Conservation (phyloP, 163 green algal genomes). For the Chlamydomonas reinhardtii region DNA sequence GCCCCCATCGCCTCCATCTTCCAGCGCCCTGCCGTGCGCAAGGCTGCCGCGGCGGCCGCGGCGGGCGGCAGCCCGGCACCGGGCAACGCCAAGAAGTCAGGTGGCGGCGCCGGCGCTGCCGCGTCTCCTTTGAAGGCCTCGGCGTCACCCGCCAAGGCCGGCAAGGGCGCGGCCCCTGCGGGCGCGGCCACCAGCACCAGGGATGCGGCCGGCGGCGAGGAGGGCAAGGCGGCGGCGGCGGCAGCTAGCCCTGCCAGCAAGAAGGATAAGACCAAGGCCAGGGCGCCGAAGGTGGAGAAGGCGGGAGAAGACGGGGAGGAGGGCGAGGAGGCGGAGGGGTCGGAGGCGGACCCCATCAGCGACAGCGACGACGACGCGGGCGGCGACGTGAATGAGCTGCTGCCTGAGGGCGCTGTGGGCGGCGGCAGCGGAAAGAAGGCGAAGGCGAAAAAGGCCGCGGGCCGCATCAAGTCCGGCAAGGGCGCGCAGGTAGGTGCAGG, state of each 20-base stretch:
- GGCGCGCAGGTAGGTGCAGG: background rate
- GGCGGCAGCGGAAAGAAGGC: conserved; percentile 6
- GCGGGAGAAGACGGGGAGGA: background rate
- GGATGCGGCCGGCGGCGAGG: background rate
- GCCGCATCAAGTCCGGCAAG: conserved; percentile 10
- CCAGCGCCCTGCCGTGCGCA: conserved; percentile 12
- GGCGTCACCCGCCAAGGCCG: background rate
- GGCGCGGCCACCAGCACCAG: background rate
- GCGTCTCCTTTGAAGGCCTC: background rate
- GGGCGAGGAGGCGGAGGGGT: background rate
- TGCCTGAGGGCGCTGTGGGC: background rate
- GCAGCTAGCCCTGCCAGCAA: too few species aligned
- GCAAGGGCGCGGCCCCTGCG: too few species aligned
- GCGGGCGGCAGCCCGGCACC: background rate
- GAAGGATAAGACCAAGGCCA: background rate
- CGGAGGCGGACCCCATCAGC: conserved; percentile 19
- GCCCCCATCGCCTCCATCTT: conserved; percentile 34
- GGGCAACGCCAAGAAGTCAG: too few species aligned
- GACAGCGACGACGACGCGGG: conserved; percentile 46
- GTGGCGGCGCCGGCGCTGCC: background rate
- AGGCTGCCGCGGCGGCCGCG: background rate
- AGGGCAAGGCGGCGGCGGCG: too few species aligned
- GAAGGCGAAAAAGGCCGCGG: background rate
- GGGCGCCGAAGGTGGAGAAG: background rate
- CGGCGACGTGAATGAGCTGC: conserved; percentile 10